Conservation (phyloP, 805 yeast genomes). For the Candida cerambycidarum region DNA sequence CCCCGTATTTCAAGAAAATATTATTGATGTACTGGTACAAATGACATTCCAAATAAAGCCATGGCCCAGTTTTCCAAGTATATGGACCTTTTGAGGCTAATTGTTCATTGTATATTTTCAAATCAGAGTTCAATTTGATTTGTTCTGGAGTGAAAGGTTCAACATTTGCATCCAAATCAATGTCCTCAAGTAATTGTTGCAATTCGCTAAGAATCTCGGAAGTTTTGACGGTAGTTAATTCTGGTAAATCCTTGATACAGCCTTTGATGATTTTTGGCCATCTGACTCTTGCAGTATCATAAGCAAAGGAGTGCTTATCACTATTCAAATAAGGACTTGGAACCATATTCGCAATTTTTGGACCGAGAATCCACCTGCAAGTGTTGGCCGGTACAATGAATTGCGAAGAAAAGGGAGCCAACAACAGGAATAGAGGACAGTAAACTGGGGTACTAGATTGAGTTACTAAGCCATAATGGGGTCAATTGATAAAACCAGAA, state of each 20-base stretch:
- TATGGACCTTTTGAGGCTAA: conserved; percentile 23
- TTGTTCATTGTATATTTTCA: conserved; percentile 57
- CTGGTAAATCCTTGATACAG: conserved; percentile 37
- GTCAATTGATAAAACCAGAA: no score
- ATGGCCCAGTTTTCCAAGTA: conserved; percentile 84
- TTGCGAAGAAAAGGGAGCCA: no score
- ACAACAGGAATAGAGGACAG: no score
- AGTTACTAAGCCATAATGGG: no score
- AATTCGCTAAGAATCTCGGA: conserved; percentile 22
- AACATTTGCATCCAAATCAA: conserved; percentile 38
- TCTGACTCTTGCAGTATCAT: conserved; percentile 70
- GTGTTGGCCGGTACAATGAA: background rate
- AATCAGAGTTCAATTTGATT: conserved; percentile 47
- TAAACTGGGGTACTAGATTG: no score
- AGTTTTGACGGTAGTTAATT: background rate
- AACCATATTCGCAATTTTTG: background rate
- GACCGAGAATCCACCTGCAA: no score
- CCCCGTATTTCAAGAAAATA: conserved; percentile 31
- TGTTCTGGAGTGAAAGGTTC: conserved; percentile 25
- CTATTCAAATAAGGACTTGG: conserved; percentile 60
- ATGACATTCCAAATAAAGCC: conserved; percentile 87
- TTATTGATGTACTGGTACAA: conserved; percentile 67
- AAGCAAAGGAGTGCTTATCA: conserved; percentile 79
- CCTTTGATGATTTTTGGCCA: conserved; percentile 85
- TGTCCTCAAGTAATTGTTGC: conserved; percentile 32